These are phyloP conservation scores for Castanopsis chinensis DNA, from an alignment of 306 rosid genomes.

Conservation along the genomic window DNA sequence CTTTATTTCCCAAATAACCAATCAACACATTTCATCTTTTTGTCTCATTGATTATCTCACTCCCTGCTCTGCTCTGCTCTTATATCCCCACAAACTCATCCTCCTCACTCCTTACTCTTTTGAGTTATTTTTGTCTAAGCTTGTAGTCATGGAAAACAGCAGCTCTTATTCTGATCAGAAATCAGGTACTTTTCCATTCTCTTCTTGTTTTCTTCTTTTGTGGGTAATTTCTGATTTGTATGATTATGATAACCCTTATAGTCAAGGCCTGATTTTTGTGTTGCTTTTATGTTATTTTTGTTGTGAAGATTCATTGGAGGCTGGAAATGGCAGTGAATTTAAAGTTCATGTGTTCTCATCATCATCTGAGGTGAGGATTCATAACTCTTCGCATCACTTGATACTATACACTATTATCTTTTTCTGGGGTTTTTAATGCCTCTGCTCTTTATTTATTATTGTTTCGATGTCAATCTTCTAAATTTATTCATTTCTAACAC, in stretches of 20 bases:
- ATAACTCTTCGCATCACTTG: constrained; percentile 3
- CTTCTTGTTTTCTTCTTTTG: constrained; percentile 13
- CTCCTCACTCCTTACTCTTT: constrained; percentile 1
- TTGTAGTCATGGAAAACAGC: constrained; percentile 26
- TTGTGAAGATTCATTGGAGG: constrained; percentile 35
- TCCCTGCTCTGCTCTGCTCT: background rate
- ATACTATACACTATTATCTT: background rate
- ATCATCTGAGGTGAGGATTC: constrained; percentile 69
- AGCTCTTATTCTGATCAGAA: constrained; percentile 1
- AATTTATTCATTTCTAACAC: too few relatives aligned
- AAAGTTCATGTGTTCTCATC: constrained; percentile 71
- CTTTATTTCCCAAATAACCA: background rate
- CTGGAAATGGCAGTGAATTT: constrained; percentile 50
- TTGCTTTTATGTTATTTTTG: background rate
- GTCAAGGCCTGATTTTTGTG: background rate
- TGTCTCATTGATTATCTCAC: background rate
- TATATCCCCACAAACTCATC: background rate
- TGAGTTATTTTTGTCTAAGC: background rate
- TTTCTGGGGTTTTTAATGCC: background rate
- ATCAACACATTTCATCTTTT: background rate
- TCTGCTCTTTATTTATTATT: background rate
- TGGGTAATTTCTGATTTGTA: constrained; percentile 17
- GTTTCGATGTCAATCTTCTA: too few relatives aligned
- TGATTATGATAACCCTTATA: background rate
- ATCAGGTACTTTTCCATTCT: constrained; percentile 3